Percentiles rank a stretch among this genome's conserved stretches.
Conservation (phyloP, 2,329 filamentous ascomycete genomes). For the Alternaria brassicae region DNA sequence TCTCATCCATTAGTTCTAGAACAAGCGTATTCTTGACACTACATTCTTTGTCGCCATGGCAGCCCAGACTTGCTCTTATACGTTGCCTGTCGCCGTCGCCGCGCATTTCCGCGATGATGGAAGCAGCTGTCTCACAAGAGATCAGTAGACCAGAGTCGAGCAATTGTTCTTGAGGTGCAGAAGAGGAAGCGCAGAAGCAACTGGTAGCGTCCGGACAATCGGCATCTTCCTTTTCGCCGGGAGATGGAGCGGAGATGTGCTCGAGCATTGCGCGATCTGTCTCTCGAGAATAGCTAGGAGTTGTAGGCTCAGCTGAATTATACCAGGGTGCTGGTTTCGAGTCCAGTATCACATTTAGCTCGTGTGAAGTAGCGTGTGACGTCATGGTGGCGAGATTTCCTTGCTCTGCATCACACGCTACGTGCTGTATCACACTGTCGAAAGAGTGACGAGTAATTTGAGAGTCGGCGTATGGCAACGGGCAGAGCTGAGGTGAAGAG, state of each 20-base stretch:
- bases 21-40: slow-evolving; percentile 35
- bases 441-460: neutral
- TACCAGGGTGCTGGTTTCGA: neutral
- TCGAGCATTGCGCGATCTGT: neutral
- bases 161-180: neutral
- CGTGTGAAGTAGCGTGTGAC: neutral
- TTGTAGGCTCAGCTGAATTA: neutral
- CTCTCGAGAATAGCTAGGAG: neutral
- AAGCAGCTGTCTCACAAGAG: slow-evolving; percentile 38
- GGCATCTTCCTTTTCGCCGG: slow-evolving; percentile 7
- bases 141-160: slow-evolving; percentile 24
- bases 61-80: slow-evolving; percentile 31
- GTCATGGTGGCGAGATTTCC: neutral
- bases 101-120: slow-evolving; percentile 39
- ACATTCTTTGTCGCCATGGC: slow-evolving; percentile 23
- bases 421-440: neutral
- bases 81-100: slow-evolving; percentile 30
- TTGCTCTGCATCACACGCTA: neutral
- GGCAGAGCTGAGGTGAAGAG: neutral
- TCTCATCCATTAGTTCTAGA: slow-evolving; percentile 35
- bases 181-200: slow-evolving; percentile 32
- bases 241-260: neutral
- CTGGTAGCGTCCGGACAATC: slow-evolving; percentile 25
- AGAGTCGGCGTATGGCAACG: neutral
- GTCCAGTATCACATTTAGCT: neutral